Evolutionary conservation across 2,329 filamentous ascomycete genomes (phyloP).

Genomic region (Cercospora beticola): DNA sequence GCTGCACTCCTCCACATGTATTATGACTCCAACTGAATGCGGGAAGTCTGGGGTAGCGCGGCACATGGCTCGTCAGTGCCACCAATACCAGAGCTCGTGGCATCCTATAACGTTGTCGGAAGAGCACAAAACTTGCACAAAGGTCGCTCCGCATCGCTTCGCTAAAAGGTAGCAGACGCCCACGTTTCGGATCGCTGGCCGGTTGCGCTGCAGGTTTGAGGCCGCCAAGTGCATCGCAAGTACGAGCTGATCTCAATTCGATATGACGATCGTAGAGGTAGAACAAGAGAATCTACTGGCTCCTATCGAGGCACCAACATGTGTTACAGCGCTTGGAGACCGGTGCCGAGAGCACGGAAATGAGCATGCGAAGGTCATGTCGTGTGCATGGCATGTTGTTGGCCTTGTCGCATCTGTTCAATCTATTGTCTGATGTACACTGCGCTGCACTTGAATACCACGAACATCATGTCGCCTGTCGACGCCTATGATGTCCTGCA

Average conservation of each 20-base stretch:
- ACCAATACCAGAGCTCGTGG: neutral
- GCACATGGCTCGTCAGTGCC: neutral
- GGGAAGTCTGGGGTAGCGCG: neutral
- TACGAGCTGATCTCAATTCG: neutral
- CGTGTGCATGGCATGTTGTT: neutral
- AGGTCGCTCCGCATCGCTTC: neutral
- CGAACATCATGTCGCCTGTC: conserved; percentile 11
- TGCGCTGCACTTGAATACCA: conserved; percentile 25
- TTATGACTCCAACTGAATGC: neutral
- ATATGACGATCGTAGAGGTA: neutral
- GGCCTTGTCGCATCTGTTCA: neutral
- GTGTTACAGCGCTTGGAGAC: neutral
- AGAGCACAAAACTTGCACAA: neutral
- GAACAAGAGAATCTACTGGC: neutral
- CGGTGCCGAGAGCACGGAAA: neutral
- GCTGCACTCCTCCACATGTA: neutral
- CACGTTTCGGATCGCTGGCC: neutral
- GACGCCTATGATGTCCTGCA: conserved; percentile 19
- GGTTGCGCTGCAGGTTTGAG: neutral
- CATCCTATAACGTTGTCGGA: neutral
- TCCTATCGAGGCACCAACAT: neutral
- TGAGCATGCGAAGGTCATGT: neutral
- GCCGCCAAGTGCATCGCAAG: neutral
- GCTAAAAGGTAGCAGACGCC: neutral
- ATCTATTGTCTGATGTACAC: conserved; percentile 22